Conservation (phyloP, 2,329 filamentous ascomycete genomes). For the Neoscytalidium dimidiatum region DNA sequence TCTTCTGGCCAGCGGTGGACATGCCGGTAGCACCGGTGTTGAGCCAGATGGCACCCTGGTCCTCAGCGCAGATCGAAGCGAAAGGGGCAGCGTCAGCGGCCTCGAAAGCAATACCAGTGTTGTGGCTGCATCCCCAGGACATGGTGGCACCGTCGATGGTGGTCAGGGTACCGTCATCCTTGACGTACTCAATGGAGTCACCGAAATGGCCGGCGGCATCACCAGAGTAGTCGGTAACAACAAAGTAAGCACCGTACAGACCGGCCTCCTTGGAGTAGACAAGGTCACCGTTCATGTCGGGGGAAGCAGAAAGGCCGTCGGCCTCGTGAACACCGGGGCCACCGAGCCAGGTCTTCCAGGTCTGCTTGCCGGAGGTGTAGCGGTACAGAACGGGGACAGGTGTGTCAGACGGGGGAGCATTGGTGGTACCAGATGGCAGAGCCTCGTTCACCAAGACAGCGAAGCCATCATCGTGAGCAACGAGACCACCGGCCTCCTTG, state of each 20-base stretch:
- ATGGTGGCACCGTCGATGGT: conserved; percentile 56
- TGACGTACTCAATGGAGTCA: conserved; percentile 57
- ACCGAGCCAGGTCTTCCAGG: conserved; percentile 62
- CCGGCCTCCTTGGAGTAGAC: conserved; percentile 59
- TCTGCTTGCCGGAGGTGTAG: conserved; percentile 56
- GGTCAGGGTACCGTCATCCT: conserved; percentile 51
- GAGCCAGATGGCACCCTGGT: conserved; percentile 65
- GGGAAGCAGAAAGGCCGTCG: conserved; percentile 45
- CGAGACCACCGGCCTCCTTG: conserved; percentile 59
- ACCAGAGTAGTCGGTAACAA: conserved; percentile 61
- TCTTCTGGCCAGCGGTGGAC: conserved; percentile 55
- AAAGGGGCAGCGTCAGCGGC: conserved; percentile 60
- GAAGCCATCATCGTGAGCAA: conserved; percentile 65
- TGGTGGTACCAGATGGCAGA: conserved; percentile 51
- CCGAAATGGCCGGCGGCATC: conserved; percentile 59
- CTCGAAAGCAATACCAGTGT: conserved; percentile 65
- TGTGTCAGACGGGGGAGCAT: conserved; percentile 50
- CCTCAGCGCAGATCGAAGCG: conserved; percentile 61
- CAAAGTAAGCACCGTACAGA: conserved; percentile 64
- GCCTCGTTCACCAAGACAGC: conserved; percentile 62
- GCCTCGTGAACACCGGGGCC: conserved; percentile 55
- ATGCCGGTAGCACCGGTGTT: conserved; percentile 63
- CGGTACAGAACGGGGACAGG: conserved; percentile 62
- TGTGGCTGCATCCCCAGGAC: conserved; percentile 64
- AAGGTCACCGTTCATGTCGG: conserved; percentile 64